These are phyloP conservation scores for Heliamphora exappendiculata DNA, from an alignment of 148 eudicot species.

Conservation along the genomic window DNA sequence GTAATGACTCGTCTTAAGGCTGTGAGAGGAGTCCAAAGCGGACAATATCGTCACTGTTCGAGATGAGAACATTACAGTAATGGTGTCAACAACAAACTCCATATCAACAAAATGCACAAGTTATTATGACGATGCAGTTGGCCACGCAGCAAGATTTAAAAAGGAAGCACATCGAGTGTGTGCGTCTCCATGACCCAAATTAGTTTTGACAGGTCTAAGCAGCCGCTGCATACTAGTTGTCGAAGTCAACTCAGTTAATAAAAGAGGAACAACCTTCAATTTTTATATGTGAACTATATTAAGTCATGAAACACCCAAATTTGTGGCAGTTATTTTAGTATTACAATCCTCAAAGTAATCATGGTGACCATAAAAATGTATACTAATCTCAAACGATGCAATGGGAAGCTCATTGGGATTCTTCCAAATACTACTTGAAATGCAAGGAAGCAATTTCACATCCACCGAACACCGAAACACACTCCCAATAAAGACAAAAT, in stretches of 20 bases:
- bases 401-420: neutral
- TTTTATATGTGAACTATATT: neutral
- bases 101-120: neutral
- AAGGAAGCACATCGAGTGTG: neutral
- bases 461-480: neutral
- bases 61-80: too few relatives aligned
- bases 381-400: neutral
- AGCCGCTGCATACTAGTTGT: neutral
- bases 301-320: neutral
- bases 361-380: neutral
- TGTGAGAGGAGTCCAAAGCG: too few relatives aligned
- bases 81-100: neutral
- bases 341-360: neutral
- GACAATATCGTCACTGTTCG: too few relatives aligned
- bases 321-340: neutral
- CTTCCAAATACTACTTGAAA: neutral
- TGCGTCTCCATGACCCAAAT: neutral
- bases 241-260: neutral
- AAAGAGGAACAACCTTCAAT: neutral
- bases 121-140: neutral
- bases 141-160: neutral
- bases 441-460: neutral
- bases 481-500: neutral
- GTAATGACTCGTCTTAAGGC: too few relatives aligned
- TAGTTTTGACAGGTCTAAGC: neutral